Conservation (phyloP, 2,329 filamentous ascomycete species). For the Tympanopsis confertula region DNA sequence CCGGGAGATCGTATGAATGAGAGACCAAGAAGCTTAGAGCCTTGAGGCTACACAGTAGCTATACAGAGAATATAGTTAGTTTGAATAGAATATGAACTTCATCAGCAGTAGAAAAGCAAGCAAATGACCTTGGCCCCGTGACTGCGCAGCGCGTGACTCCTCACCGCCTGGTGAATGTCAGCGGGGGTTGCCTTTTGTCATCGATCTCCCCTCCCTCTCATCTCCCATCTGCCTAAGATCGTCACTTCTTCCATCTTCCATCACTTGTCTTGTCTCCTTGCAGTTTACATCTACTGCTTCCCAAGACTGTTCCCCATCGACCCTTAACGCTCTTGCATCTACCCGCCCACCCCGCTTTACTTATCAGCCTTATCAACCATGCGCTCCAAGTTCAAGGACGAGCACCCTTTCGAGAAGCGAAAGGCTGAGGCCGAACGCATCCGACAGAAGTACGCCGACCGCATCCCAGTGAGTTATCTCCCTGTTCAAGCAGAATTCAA, state of each 20-base stretch:
- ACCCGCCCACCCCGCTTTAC: conserved; percentile 3
- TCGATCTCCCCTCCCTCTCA: conserved; percentile 1
- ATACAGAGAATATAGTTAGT: no score
- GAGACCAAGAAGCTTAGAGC: no score
- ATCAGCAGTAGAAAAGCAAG: no score
- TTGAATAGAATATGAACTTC: no score
- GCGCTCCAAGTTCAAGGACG: conserved; percentile 99
- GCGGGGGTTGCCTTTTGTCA: no score
- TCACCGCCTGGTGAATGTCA: no score
- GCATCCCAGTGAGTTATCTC: conserved; percentile 75
- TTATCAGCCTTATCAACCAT: conserved; percentile 38
- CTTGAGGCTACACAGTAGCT: no score
- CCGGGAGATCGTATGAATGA: no score
- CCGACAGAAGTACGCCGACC: conserved; percentile 95
- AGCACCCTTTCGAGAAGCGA: conserved; percentile 99
- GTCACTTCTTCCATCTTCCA: conserved; percentile 12
- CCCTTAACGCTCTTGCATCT: conserved; percentile 2
- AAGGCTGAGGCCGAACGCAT: conserved; percentile 99
- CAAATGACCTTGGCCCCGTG: no score
- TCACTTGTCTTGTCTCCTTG: conserved; percentile 11
- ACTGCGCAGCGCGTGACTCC: no score
- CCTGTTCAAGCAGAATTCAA: conserved; percentile 3
- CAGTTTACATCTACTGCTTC: conserved; percentile 8
- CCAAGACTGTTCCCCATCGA: conserved; percentile 10
- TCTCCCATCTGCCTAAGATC: conserved; percentile 2